Percentiles rank a stretch among this genome's conserved stretches.
phyloP scores from a whole-genome alignment of 768 basidiomycete genomes.

The Favolaschia claudopus region DNA sequence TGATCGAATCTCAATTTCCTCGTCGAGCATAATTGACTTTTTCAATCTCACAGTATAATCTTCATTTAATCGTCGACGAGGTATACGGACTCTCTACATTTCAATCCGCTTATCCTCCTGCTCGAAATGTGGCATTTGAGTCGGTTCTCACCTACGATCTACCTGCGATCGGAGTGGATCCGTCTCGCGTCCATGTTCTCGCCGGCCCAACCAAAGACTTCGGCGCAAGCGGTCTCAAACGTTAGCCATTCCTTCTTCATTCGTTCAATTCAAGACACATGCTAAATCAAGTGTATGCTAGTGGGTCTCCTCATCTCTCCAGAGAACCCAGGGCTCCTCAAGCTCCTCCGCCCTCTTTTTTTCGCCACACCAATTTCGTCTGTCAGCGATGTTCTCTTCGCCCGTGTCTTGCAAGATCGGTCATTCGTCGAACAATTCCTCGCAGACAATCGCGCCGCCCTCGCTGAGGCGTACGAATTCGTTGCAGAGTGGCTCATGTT shows the following conservation, averaged over 20 bases:
- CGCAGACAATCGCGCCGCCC: slow-evolving; percentile 18
- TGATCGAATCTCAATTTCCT: neutral
- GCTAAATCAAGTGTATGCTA: neutral
- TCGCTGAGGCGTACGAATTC: slow-evolving; percentile 32
- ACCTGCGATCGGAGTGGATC: slow-evolving; percentile 25
- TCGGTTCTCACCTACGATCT: slow-evolving; percentile 34
- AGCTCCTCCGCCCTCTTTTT: slow-evolving; percentile 24
- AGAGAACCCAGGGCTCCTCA: slow-evolving; percentile 20
- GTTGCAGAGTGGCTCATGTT: slow-evolving; percentile 33
- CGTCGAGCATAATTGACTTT: neutral
- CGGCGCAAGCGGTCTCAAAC: slow-evolving; percentile 35
- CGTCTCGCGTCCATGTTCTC: slow-evolving; percentile 34
- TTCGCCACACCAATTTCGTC: slow-evolving; percentile 32
- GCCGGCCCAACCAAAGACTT: slow-evolving; percentile 43
- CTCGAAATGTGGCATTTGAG: slow-evolving; percentile 21
- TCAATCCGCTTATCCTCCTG: slow-evolving; percentile 27
- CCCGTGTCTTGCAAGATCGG: slow-evolving; percentile 32
- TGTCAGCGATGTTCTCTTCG: slow-evolving; percentile 32
- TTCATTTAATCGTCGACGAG: slow-evolving; percentile 40
- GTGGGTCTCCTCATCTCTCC: slow-evolving; percentile 32
- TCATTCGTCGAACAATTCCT: slow-evolving; percentile 27
- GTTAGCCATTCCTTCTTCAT: neutral
- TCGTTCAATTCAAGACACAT: neutral
- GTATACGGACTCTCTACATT: slow-evolving; percentile 37
- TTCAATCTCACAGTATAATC: slow-evolving; percentile 29